Conservation (phyloP, 192 early-diverging fungal genomes). For the Dispira parvispora region DNA sequence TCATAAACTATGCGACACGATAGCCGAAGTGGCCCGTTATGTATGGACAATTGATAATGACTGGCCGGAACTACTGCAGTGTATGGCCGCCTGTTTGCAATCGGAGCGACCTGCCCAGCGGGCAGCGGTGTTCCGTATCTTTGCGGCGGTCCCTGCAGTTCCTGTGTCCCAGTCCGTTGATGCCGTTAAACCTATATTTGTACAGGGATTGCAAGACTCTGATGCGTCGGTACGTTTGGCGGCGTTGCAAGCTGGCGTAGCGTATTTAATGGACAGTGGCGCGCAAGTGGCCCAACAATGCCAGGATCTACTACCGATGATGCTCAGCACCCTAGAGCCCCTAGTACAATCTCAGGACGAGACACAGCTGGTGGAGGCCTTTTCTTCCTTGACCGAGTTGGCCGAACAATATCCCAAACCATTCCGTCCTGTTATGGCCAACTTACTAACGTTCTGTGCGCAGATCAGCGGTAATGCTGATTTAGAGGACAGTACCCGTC, state of each 20-base stretch:
- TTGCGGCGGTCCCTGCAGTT: slow-evolving; percentile 63
- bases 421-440: slow-evolving; percentile 62
- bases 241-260: slow-evolving; percentile 54
- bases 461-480: slow-evolving; percentile 62
- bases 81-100: slow-evolving; percentile 67
- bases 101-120: slow-evolving; percentile 55
- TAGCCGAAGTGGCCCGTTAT: slow-evolving; percentile 65
- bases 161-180: slow-evolving; percentile 54
- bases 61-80: slow-evolving; percentile 70
- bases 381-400: slow-evolving; percentile 70
- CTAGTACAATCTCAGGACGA: slow-evolving; percentile 56
- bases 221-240: slow-evolving; percentile 53
- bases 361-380: slow-evolving; percentile 45
- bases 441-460: slow-evolving; percentile 56
- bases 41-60: slow-evolving; percentile 17
- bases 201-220: slow-evolving; percentile 49
- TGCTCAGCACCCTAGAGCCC: slow-evolving; percentile 64
- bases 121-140: slow-evolving; percentile 82
- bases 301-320: slow-evolving; percentile 51
- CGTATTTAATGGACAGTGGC: slow-evolving; percentile 56
- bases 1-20: slow-evolving; percentile 88
- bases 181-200: slow-evolving; percentile 54
- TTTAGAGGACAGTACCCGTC: slow-evolving; percentile 67
- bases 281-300: slow-evolving; percentile 28
- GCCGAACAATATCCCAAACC: slow-evolving; percentile 67